Conservation (phyloP, 1,139 yeast species). For the Maudiozyma humilis region DNA sequence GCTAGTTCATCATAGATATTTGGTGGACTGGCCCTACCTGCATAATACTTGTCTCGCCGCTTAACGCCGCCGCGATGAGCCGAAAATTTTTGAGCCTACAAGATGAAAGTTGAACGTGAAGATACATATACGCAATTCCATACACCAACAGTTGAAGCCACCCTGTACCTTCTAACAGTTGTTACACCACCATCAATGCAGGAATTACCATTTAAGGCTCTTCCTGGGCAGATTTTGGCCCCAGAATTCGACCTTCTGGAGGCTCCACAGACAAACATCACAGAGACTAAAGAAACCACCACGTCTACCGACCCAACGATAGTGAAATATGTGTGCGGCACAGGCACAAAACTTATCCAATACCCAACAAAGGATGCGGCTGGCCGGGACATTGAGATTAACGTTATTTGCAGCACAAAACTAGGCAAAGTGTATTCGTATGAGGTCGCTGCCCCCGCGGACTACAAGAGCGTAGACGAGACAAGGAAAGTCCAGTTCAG, state of each 20-base stretch:
- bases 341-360: constrained; percentile 35
- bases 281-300: not conserved
- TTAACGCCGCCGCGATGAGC: constrained; percentile 6
- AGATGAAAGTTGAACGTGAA: not conserved
- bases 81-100: constrained; percentile 1
- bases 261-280: constrained; percentile 16
- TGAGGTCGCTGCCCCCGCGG: constrained; percentile 4
- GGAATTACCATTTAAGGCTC: constrained; percentile 39
- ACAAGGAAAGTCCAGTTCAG: constrained; percentile 13
- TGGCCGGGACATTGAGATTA: constrained; percentile 18
- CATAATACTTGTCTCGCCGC: no score
- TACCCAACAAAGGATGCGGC: constrained; percentile 11
- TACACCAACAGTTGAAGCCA: no score
- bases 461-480: constrained; percentile 6
- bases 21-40: not conserved
- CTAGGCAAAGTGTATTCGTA: constrained; percentile 45
- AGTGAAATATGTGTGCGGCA: constrained; percentile 41
- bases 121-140: no score
- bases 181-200: no score
- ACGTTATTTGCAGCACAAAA: constrained; percentile 57
- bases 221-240: constrained; percentile 70
- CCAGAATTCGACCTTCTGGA: constrained; percentile 35
- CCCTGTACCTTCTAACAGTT: no score
- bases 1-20: no score
- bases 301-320: constrained; percentile 12